Evolutionary conservation across 768 basidiomycete genomes (phyloP), one percentile per base, ranked within the genome.

Genomic region (Termitomyces sp.): DNA sequence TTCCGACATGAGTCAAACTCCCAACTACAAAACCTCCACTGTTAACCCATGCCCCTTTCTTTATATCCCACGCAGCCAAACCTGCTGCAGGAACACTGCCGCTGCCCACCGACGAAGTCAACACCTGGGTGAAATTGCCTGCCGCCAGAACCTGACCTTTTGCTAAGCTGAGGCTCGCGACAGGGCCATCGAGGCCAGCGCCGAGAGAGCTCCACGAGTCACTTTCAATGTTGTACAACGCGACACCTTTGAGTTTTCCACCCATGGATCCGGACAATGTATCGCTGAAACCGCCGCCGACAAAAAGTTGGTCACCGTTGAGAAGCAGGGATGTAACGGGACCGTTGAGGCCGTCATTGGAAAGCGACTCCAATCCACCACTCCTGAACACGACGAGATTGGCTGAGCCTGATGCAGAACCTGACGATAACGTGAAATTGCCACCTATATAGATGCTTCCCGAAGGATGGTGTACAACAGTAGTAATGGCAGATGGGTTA

Each of bases 281-380:
- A 60, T 90, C 87, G 0, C 78, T 80, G 76, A 99, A 99, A 0
- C 85, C 76, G 0, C 97, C 97, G n/a, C 93, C 96, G 40, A 95
- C 85, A 68, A 82, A 97, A 12, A 98, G 71, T 20, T 76, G 76
- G 64, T 89, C 79, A 12, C 82, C 85, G 54, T 79, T 73, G 33
- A 89, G 65, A n/a, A 81, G 75, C 40, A 95, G 69, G 0, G 91
- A 81, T 9, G 81, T 77, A 9, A 98, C 92, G 9, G 80, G 71
- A 3, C 91, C 95, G 67, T 95, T 86, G 54, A 98, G 78, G 10
- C 97, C 97, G 27, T 81, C 80, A 13, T 80, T 75, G 0, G 87
- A 67, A 18, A 95, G 67, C 0, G 79, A 65, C 9, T 74, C 65
- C 30, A 92, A 74, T 4, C 71, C 77, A 2, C 86, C 84, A 62